A percentile compares a stretch with the other conserved stretches of the same genome.
Evolutionary conservation across 257 asterid species (phyloP).

Genomic region (Leonotis leonurus): DNA sequence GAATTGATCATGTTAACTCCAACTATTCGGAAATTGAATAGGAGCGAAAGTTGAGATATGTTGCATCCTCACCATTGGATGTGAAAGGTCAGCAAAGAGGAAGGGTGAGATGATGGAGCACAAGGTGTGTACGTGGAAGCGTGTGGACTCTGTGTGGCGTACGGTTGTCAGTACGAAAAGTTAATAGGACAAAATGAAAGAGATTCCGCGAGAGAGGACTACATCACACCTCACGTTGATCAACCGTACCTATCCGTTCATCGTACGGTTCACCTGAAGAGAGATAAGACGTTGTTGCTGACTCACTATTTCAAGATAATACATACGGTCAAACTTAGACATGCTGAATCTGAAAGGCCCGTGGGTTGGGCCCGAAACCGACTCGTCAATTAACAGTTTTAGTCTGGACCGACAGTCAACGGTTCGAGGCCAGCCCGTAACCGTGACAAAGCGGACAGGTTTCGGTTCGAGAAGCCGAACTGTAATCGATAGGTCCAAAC

Average conservation of each 20-base stretch:
- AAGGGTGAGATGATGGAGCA: slow-evolving; percentile 8
- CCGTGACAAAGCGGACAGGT: too few relatives aligned
- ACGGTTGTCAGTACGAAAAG: slow-evolving; percentile 29
- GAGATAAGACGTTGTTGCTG: background rate
- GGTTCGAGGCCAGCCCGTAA: too few relatives aligned
- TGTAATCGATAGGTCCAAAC: too few relatives aligned
- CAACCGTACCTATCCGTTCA: slow-evolving; percentile 25
- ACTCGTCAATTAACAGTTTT: too few relatives aligned
- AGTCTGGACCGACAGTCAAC: too few relatives aligned
- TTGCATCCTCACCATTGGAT: background rate
- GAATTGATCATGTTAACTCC: slow-evolving; percentile 16
- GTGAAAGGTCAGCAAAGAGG: too few relatives aligned
- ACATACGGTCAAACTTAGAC: too few relatives aligned
- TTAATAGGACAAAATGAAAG: background rate
- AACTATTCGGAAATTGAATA: background rate
- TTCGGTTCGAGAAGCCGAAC: too few relatives aligned
- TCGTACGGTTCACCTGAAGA: slow-evolving; percentile 18
- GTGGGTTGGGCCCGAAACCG: too few relatives aligned
- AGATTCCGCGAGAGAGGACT: background rate
- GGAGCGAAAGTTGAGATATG: background rate
- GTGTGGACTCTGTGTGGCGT: slow-evolving; percentile 22
- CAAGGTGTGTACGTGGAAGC: slow-evolving; percentile 6
- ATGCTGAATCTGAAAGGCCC: too few relatives aligned
- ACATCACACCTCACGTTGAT: background rate
- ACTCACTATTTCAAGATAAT: background rate